phyloP scores from a whole-genome alignment of 768 basidiomycete species.

The Pholiota molesta region DNA sequence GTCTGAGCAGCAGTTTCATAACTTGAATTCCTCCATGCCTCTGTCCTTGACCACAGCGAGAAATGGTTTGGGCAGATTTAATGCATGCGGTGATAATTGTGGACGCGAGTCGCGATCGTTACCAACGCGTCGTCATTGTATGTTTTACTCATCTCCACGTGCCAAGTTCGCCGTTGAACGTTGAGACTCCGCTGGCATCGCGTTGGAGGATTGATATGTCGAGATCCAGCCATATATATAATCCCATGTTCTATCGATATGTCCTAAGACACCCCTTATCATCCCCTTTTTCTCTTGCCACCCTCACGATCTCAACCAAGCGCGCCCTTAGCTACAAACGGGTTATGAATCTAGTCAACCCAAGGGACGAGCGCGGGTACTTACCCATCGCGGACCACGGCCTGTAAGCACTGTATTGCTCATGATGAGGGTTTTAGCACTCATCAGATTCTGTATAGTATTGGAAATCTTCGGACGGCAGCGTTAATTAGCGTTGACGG shows the following conservation, averaged over 20 bases:
- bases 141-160: too few species aligned
- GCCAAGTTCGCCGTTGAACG: too few species aligned
- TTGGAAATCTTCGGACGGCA: slow-evolving; percentile 84
- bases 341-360: slow-evolving; percentile 59
- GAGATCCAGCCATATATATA: not conserved
- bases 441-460: slow-evolving; percentile 41
- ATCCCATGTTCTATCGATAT: slow-evolving; percentile 15
- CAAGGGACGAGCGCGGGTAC: slow-evolving; percentile 64
- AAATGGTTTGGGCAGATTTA: too few species aligned
- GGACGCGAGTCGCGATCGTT: too few species aligned
- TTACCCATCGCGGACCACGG: slow-evolving; percentile 79
- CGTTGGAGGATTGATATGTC: too few species aligned
- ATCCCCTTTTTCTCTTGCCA: not conserved
- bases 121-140: too few species aligned
- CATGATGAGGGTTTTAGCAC: too few species aligned
- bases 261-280: not conserved
- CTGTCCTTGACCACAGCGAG: too few species aligned
- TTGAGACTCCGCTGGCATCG: too few species aligned
- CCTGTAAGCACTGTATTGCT: slow-evolving; percentile 59
- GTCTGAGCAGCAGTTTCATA: too few species aligned
- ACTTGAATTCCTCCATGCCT: too few species aligned
- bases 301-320: not conserved
- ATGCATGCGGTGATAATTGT: too few species aligned
- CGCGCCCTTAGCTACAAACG: slow-evolving; percentile 24
- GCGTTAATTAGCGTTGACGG: slow-evolving; percentile 84